phyloP scores from a whole-genome alignment of 1,284 basidiomycete species.

The Puccinia polysora region DNA sequence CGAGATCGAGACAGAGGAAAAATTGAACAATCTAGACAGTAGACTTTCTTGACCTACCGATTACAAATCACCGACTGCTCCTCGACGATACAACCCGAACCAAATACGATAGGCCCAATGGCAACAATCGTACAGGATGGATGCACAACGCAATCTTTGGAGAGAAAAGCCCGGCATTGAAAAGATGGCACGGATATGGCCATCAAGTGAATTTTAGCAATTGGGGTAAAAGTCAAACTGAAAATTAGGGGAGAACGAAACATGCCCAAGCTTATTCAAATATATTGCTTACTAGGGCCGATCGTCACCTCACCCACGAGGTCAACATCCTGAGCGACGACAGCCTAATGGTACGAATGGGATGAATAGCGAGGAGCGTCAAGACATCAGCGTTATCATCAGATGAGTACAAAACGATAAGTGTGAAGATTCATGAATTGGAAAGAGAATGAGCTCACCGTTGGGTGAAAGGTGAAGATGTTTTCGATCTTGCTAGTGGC shows the following conservation, averaged over 20 bases:
- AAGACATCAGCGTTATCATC: no score
- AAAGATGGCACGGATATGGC: neutral
- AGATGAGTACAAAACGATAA: neutral
- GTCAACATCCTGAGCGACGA: conserved; percentile 40
- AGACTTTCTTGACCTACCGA: conserved; percentile 1
- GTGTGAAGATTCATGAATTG: neutral
- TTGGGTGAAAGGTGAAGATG: conserved; percentile 31
- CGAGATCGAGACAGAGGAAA: no score
- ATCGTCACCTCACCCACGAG: conserved; percentile 37
- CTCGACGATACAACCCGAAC: conserved; percentile 39
- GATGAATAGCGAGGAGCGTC: no score
- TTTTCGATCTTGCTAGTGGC: conserved; percentile 43
- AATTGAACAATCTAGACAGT: no score
- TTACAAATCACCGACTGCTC: conserved; percentile 39
- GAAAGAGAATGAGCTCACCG: neutral
- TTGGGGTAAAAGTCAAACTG: neutral
- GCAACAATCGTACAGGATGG: conserved; percentile 35
- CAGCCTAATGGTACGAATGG: no score
- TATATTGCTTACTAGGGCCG: conserved; percentile 7
- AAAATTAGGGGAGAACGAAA: neutral
- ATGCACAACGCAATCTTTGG: conserved; percentile 41
- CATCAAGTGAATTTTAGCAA: neutral
- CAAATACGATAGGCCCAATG: conserved; percentile 38
- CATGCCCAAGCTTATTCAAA: neutral
- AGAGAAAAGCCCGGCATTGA: neutral